Base-by-base conservation (phyloP, 345 rosid species). In the Kandelia obovata region DNA sequence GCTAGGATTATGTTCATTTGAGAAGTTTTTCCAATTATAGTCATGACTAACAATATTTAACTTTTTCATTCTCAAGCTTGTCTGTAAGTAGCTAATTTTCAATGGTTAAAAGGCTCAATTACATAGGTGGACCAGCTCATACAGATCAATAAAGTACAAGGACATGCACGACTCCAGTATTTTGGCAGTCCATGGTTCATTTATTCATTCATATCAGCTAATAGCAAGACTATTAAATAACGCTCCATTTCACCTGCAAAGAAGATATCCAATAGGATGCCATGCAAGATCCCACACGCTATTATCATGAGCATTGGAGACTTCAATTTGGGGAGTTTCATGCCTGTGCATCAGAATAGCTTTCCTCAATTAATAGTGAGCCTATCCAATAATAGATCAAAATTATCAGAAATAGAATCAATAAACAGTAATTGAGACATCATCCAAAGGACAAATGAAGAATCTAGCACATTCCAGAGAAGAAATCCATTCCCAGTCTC, bases 191-290 rank as follows among this genome's bases (percentile, higher is more conserved):
- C 26, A 67, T 26, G 37, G 37, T 39, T 39, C 53, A 39, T 23
- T n/a, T 47, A 30, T 27, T n/a, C 13, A 15, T 23, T 21, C 13
- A 25, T 23, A 16, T 62, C 11, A 15, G 49, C 49, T 43, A 43
- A 43, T 15, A 43, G 19, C 23, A 30, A 27, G 28, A 57, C 31
- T 49, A 47, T 58, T 20, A 62, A 58, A 34, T 28, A 62, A 53
- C 17, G 13, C 64, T 53, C 68, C 51, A 23, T 51, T 53, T 68
- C 77, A 95, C 99, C 99, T 95, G 92, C 98, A 87, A 73, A 95
- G 98, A 70, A 95, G 91, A 82, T 95, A 95, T 68, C 99, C 99
- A 66, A 90, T 88, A 69, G 99, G 99, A 84, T 95, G 99, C 99
- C 98, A 92, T 39, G 96, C 88, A 68, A 95, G 88, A 84, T 92